Conservation (phyloP, 768 basidiomycete species). For the Inosperma sp. region DNA sequence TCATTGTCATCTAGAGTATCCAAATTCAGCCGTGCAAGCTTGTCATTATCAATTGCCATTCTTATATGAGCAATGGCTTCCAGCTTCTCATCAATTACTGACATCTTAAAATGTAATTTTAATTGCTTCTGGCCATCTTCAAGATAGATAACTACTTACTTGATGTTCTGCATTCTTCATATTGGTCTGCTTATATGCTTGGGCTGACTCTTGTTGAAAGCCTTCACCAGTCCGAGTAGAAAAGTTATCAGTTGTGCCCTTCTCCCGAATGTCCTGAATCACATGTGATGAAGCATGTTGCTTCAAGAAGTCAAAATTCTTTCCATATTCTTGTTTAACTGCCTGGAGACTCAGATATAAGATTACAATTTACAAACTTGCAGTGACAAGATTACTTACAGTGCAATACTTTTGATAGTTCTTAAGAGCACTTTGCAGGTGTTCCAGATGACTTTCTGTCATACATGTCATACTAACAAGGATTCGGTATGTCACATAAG, state of each 20-base stretch:
- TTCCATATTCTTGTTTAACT: conserved; percentile 19
- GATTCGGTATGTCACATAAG: conserved; percentile 19
- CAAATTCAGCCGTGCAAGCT: conserved; percentile 6
- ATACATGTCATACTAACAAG: conserved; percentile 26
- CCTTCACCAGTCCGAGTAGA: conserved; percentile 23
- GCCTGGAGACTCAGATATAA: conserved; percentile 12
- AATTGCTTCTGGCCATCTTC: not conserved
- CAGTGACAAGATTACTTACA: too few species aligned
- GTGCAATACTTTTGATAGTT: conserved; percentile 18
- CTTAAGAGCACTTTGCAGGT: conserved; percentile 15
- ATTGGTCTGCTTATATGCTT: conserved; percentile 24
- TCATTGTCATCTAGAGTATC: not conserved
- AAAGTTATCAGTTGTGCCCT: conserved; percentile 26
- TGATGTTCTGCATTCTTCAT: conserved; percentile 22
- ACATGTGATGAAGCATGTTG: conserved; percentile 25
- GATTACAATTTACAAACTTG: not conserved
- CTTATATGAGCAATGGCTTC: conserved; percentile 27
- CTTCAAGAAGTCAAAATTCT: conserved; percentile 29
- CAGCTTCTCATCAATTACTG: conserved; percentile 24
- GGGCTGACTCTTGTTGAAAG: conserved; percentile 23
- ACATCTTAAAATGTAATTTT: conserved; percentile 1
- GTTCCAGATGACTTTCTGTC: conserved; percentile 19
- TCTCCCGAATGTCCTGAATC: conserved; percentile 1
- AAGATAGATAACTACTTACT: conserved; percentile 2
- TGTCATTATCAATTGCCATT: conserved; percentile 22